A percentile compares a stretch with the other conserved stretches of the same genome.
phyloP scores from a whole-genome alignment of 331 rosid species.

The Malus hybrid region DNA sequence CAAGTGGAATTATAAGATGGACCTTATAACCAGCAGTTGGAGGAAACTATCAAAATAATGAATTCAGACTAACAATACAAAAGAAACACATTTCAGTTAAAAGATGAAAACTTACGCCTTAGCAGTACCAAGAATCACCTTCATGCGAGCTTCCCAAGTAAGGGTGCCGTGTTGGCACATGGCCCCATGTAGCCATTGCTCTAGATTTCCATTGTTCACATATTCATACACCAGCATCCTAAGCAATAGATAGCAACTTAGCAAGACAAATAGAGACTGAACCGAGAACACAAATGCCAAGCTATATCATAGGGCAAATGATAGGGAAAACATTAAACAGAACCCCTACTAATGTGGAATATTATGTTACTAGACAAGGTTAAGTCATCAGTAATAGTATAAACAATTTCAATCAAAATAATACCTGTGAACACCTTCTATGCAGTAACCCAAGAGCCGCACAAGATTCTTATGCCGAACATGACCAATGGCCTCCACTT shows the following conservation, averaged over 20 bases:
- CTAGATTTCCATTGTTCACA: conserved; percentile 93
- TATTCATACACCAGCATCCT: conserved; percentile 95
- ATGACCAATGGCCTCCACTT: conserved; percentile 98
- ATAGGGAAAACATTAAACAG: background rate
- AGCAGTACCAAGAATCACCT: conserved; percentile 86
- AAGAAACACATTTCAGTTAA: background rate
- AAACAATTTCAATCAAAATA: background rate
- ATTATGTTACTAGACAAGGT: background rate
- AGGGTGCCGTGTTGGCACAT: conserved; percentile 68
- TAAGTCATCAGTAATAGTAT: background rate
- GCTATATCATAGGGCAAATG: background rate
- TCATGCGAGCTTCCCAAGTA: conserved; percentile 93
- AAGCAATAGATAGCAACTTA: conserved; percentile 19
- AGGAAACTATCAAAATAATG: too few relatives aligned
- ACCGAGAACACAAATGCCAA: background rate
- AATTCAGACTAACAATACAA: background rate
- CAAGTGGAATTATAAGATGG: background rate
- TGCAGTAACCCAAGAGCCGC: conserved; percentile 83
- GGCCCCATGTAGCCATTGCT: conserved; percentile 93
- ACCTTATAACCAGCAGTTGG: too few relatives aligned
- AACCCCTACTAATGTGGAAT: background rate
- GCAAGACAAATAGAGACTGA: conserved; percentile 3
- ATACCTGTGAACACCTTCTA: conserved; percentile 53
- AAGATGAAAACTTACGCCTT: conserved; percentile 73
- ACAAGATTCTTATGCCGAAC: conserved; percentile 94